These are phyloP conservation scores for Colletotrichum orchidophilum DNA, from an alignment of 2,329 filamentous ascomycete species.

Conservation along the genomic window DNA sequence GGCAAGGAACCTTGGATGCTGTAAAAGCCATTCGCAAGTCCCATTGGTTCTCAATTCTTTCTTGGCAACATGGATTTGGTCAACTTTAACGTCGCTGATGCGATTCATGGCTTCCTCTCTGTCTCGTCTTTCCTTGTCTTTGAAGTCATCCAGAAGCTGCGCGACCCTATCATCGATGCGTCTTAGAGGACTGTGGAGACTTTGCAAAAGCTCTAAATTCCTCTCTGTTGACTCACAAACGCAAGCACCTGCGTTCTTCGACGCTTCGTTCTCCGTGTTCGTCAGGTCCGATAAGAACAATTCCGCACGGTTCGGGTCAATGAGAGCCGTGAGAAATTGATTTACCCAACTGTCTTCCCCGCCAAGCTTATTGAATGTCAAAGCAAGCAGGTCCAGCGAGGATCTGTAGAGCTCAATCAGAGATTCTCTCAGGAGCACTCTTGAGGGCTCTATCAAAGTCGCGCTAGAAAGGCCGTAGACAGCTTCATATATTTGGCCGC, in stretches of 20 bases:
- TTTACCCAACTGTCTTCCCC: background rate
- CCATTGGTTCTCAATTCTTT: background rate
- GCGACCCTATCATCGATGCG: background rate
- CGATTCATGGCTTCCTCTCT: background rate
- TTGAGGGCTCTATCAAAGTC: background rate
- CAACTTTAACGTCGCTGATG: background rate
- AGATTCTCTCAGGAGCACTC: background rate
- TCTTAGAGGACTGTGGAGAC: background rate
- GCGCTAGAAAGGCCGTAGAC: background rate
- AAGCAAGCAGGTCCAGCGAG: background rate
- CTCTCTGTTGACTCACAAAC: background rate
- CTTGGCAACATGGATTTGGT: background rate
- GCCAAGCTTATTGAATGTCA: fast-evolving
- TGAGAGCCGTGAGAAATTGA: background rate
- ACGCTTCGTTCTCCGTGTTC: background rate
- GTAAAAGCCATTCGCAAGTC: background rate
- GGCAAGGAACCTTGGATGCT: background rate
- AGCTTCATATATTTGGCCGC: background rate
- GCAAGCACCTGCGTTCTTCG: background rate
- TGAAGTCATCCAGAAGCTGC: background rate
- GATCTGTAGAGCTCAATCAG: background rate
- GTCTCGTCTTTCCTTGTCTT: background rate
- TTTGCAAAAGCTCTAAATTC: background rate
- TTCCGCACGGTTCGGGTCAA: fast-evolving
- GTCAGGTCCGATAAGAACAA: background rate